These are phyloP conservation scores for Scedosporium minutisporum DNA, from an alignment of 2,329 filamentous ascomycete genomes.

Conservation along the genomic window DNA sequence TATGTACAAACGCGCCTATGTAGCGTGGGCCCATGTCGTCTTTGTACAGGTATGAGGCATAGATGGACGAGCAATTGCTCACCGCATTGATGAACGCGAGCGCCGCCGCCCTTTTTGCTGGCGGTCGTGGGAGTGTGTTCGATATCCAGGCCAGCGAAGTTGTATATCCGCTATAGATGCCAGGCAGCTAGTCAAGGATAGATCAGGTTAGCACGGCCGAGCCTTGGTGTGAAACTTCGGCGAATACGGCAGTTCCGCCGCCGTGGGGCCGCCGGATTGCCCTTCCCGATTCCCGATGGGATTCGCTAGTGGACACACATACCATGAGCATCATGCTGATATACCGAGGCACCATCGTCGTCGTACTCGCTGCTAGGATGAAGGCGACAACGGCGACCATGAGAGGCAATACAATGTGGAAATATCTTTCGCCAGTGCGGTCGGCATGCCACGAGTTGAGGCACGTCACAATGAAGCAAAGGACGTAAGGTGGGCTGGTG, in stretches of 20 bases:
- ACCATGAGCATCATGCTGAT: constrained; percentile 64
- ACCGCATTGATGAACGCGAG: constrained; percentile 65
- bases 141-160: constrained; percentile 66
- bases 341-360: constrained; percentile 51
- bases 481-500: constrained; percentile 56
- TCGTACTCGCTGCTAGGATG: constrained; percentile 58
- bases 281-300: background rate
- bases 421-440: constrained; percentile 59
- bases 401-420: constrained; percentile 55
- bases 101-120: constrained; percentile 60
- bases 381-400: constrained; percentile 53
- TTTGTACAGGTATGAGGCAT: constrained; percentile 59
- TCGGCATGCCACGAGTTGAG: constrained; percentile 63
- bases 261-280: too few relatives aligned
- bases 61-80: constrained; percentile 54
- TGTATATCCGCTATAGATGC: constrained; percentile 57
- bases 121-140: constrained; percentile 65
- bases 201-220: background rate
- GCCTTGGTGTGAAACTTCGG: background rate
- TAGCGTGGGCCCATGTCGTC: constrained; percentile 32
- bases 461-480: constrained; percentile 52
- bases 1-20: constrained; percentile 55
- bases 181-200: constrained; percentile 30
- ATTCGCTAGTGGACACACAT: constrained; percentile 5
- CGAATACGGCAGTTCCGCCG: too few relatives aligned